Percentiles rank a stretch among this genome's conserved stretches.
Evolutionary conservation across 2,329 filamentous ascomycete genomes (phyloP).

Genomic region (Didymella keratinophila): DNA sequence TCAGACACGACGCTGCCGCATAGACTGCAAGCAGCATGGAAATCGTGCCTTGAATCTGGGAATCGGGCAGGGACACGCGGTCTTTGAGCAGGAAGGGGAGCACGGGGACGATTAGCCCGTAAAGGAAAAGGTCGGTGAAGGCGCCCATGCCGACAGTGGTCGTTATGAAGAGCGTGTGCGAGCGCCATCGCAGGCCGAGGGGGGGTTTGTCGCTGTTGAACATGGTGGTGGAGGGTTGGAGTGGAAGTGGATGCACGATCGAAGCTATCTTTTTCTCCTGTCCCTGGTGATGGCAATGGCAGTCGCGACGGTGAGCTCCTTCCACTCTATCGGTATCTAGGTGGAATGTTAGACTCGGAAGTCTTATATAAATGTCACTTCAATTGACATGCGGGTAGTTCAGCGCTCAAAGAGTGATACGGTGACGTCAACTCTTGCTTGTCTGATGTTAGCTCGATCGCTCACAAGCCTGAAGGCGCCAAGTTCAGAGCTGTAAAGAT

Average conservation of each 20-base stretch:
- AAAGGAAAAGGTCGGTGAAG: conserved; percentile 68
- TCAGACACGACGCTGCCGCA: conserved; percentile 61
- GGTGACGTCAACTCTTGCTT: conserved; percentile 6
- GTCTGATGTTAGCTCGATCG: conserved; percentile 4
- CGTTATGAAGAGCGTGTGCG: conserved; percentile 66
- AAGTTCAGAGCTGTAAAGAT: neutral
- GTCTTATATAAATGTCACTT: neutral
- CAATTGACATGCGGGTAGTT: neutral
- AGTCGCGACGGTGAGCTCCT: neutral
- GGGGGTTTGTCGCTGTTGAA: conserved; percentile 20
- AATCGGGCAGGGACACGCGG: conserved; percentile 57
- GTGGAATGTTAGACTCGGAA: neutral
- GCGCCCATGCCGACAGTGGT: conserved; percentile 63
- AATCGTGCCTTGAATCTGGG: conserved; percentile 61
- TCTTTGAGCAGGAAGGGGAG: conserved; percentile 65
- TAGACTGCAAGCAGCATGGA: conserved; percentile 64
- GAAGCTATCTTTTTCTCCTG: neutral
- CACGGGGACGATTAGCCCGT: conserved; percentile 66
- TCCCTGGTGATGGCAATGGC: neutral
- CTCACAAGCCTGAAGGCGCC: neutral
- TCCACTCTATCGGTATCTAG: too few species aligned
- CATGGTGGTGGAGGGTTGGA: neutral
- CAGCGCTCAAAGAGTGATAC: neutral
- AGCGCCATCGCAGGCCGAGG: conserved; percentile 58
- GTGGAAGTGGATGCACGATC: neutral